Evolutionary conservation across 148 eudicot species (phyloP), one percentile per base, ranked within the genome.

Genomic region (Rhododendron williamsianum): DNA sequence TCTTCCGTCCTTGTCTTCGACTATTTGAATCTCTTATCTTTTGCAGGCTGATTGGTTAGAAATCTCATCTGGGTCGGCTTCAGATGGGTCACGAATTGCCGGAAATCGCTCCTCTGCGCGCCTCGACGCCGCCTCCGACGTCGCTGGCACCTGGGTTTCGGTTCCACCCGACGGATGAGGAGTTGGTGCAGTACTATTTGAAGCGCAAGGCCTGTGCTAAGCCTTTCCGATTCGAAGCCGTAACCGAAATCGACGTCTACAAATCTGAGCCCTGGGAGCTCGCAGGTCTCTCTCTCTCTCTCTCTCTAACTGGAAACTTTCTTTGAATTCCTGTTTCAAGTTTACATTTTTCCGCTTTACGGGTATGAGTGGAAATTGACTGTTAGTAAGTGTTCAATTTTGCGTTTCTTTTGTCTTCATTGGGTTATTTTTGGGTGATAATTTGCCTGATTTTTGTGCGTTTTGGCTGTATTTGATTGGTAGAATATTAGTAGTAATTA

Each of bases 251-350:
- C 81, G 91, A 89, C 71, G 87, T 89, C 18, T 89, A 89, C 84
- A 89, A 89, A 84, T 73, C 87, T 71, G 91, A 89, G 78, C 91
- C 91, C 27, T 89, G 88, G 91, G 89, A 87, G 38, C 89, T 89
- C 23, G 81, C 87, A 30, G 88, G 91, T 89, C 80, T 83, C 38
- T 69, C 25, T 69, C 78, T 71, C 45, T 30, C 30, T 45, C 38
- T 65, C 52, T 85, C 36, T 45, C 5, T 36, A 23, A 19, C 10
- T 85, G 77, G 23, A 41, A 19, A 35, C 13, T n/a, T 18, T 13
- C 69, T 67, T 46, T 45, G 49, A 23, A 58, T 58, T 23, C 10
- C 6, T 38, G n/a, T 3, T 83, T 30, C 23, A 6, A 63, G 49
- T 11, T 45, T 6, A 5, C 25, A 1, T 58, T 58, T 58, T 58